These are phyloP conservation scores for Calonectria pseudoturangicola DNA, from an alignment of 2,329 filamentous ascomycete genomes.

Conservation along the genomic window DNA sequence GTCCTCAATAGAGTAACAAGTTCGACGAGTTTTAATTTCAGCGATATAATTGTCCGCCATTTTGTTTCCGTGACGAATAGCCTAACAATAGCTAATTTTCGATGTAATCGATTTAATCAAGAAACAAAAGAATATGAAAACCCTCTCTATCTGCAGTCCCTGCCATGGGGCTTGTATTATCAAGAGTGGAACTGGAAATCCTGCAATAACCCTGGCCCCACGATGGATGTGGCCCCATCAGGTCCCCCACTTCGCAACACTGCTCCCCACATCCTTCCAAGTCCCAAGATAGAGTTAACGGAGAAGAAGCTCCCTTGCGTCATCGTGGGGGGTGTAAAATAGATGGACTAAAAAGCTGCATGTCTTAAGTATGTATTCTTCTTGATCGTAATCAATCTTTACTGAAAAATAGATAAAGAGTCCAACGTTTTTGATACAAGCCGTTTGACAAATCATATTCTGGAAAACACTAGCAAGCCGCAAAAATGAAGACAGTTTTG, in stretches of 20 bases:
- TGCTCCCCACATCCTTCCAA: slow-evolving; percentile 1
- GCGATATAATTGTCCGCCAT: slow-evolving; percentile 3
- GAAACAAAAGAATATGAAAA: no score
- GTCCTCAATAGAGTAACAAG: neutral
- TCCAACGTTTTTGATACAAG: no score
- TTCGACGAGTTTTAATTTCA: slow-evolving; percentile 11
- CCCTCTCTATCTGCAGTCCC: no score
- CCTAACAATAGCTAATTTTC: no score
- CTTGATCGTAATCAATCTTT: no score
- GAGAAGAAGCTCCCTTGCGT: neutral
- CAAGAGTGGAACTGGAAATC: neutral
- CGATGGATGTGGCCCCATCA: neutral
- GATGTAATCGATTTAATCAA: neutral
- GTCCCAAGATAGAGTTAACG: no score
- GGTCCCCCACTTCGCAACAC: neutral
- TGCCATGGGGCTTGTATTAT: no score
- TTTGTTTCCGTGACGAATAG: neutral
- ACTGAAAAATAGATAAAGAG: no score
- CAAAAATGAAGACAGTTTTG: slow-evolving; percentile 17
- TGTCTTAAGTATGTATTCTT: no score
- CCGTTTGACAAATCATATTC: neutral
- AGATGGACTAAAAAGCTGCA: neutral
- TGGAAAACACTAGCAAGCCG: neutral
- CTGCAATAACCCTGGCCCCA: neutral
- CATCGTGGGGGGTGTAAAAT: neutral